phyloP scores from a whole-genome alignment of 495 filamentous ascomycete species.

The Penicillium egyptiacum region DNA sequence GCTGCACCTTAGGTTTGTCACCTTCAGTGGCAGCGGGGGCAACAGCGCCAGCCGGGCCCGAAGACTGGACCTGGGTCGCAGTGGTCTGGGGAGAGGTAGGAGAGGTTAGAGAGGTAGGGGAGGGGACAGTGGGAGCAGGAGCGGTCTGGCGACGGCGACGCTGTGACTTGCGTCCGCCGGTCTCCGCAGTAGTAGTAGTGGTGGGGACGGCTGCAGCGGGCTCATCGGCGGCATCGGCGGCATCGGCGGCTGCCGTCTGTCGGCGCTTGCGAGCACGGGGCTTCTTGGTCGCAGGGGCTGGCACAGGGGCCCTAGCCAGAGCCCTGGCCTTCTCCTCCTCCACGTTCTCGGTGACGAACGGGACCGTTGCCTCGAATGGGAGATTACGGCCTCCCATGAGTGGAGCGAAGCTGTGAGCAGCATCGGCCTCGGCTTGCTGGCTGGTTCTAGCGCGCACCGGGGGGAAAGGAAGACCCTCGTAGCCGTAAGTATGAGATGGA shows the following conservation, averaged over 20 bases:
- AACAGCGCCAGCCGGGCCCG: not conserved
- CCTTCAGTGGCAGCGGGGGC: not conserved
- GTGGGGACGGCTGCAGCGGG: not conserved
- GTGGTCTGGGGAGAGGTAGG: constrained; percentile 9
- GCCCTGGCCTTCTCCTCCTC: constrained; percentile 15
- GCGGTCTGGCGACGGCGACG: constrained; percentile 13
- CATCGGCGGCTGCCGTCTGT: not conserved
- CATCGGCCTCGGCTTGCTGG: constrained; percentile 33
- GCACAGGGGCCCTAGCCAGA: not conserved
- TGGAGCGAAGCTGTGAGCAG: constrained; percentile 42
- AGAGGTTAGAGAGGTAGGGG: not conserved
- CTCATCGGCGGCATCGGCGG: not conserved
- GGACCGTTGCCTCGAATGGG: constrained; percentile 15
- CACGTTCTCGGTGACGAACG: constrained; percentile 21
- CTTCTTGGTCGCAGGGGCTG: constrained; percentile 3
- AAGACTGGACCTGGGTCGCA: constrained; percentile 4
- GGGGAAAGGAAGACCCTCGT: constrained; percentile 31
- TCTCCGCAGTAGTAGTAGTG: not conserved
- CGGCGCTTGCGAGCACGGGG: constrained; percentile 14
- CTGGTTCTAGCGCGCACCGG: constrained; percentile 32
- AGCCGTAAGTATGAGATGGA: constrained; percentile 32
- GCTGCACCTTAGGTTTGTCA: constrained; percentile 17
- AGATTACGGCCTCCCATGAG: constrained; percentile 42
- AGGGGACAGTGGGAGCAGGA: not conserved
- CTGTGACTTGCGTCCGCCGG: constrained; percentile 14